Evolutionary conservation across 805 yeast species (phyloP), one percentile per base, ranked within the genome.

Genomic region (Lachancea fermentati): DNA sequence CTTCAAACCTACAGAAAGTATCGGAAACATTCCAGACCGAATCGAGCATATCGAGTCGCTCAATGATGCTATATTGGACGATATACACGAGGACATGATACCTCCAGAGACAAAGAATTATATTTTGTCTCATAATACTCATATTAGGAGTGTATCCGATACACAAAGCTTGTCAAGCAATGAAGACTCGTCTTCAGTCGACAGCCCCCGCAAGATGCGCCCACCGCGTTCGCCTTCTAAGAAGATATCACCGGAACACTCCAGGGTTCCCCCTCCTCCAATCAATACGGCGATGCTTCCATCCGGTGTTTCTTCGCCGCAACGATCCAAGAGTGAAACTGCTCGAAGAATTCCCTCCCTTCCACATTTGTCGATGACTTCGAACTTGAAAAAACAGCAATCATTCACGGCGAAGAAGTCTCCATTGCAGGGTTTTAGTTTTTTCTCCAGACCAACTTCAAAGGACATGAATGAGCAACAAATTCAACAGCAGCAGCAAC

Each of bases 391-490:
- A 35, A 52, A 55, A 34, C 58, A 58, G 39, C 24, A 12, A 40
- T 54, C 58, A 3, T 44, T 52, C 5, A 44, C 47, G 14, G 37
- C 56, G 2, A 59, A 49, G 41, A 58, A 55, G 39, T 59, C 65
- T 4, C 63, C 65, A 9, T 45, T 59, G 31, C 63, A 58, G 41
- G 56, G 58, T 4, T 58, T 60, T 44, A 58, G 60, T 3, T 42
- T 59, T 5, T 60, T 60, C 39, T 48, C 54, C 12, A 57, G 58
- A 40, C 56, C 63, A n/a, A 44, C 37, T 31, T 52, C 57, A 6
- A 56, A 52, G 37, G 59, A 57, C 32, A 14, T 46, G 22, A 40
- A 44, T 16, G 44, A 41, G 5, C 36, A 42, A 26, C 44, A 43
- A 22, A 44, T 45, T 35, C 57, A 22, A 19, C 50, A 47, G 7